Evolutionary conservation across 225 moss, liverwort and hornwort genomes (phyloP).

Genomic region (Antitrichia curtipendula): DNA sequence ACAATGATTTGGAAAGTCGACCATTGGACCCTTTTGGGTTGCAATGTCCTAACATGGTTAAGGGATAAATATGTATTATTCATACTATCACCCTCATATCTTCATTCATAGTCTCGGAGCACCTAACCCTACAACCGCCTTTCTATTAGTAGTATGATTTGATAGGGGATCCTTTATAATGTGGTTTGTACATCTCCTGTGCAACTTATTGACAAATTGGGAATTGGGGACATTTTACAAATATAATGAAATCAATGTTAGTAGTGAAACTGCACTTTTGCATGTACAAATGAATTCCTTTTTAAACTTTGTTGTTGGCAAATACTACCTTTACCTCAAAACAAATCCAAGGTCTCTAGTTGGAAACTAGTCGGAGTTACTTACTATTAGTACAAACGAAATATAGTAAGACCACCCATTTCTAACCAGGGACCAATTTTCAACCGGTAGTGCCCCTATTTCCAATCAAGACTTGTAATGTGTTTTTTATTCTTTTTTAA

Average conservation of each 20-base stretch:
- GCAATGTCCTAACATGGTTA: accelerated
- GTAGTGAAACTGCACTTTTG: too few relatives aligned
- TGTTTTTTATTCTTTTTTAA: too few relatives aligned
- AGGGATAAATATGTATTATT: background rate
- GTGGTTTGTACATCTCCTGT: background rate
- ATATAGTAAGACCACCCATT: too few relatives aligned
- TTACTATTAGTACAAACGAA: too few relatives aligned
- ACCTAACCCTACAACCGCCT: background rate
- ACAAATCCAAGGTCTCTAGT: background rate
- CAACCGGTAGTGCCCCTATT: too few relatives aligned
- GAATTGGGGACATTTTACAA: too few relatives aligned
- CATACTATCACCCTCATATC: background rate
- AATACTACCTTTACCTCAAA: background rate
- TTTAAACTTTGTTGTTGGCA: background rate
- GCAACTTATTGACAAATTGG: background rate
- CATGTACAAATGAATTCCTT: background rate
- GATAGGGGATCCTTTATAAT: background rate
- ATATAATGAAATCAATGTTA: background rate
- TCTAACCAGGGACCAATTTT: too few relatives aligned
- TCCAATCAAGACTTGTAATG: too few relatives aligned
- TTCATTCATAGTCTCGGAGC: background rate
- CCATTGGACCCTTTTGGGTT: accelerated
- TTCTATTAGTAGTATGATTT: too few relatives aligned
- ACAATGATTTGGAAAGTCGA: background rate
- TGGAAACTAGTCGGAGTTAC: background rate